Percentiles rank a stretch among this genome's conserved stretches.
Evolutionary conservation across 805 yeast species (phyloP).

Genomic region (Vanderwaltozyma tropicalis): DNA sequence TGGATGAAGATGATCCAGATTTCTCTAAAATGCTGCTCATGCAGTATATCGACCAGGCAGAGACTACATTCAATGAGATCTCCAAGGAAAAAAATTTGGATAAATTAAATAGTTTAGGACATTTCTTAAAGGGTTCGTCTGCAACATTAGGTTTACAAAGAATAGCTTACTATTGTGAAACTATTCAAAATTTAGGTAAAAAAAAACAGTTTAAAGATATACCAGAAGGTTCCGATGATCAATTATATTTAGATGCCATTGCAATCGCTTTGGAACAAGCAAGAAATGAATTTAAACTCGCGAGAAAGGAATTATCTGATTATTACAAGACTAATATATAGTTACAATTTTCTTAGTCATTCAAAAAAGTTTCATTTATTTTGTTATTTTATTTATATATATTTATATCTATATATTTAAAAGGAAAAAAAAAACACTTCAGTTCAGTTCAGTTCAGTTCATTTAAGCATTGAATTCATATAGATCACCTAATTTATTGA

Average conservation of each 20-base stretch:
- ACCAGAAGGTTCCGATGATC: slow-evolving; percentile 26
- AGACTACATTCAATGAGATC: slow-evolving; percentile 65
- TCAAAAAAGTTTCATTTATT: no score
- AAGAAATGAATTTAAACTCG: slow-evolving; percentile 36
- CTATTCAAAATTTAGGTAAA: slow-evolving; percentile 80
- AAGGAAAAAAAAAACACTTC: background rate
- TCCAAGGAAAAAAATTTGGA: slow-evolving; percentile 40
- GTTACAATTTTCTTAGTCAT: no score
- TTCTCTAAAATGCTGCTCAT: slow-evolving; percentile 69
- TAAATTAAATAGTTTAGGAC: slow-evolving; percentile 69
- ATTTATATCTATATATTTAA: background rate
- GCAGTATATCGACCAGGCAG: slow-evolving; percentile 85
- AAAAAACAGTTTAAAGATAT: slow-evolving; percentile 12
- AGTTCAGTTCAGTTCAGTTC: background rate
- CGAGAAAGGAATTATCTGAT: slow-evolving; percentile 36
- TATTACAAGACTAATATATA: slow-evolving; percentile 32
- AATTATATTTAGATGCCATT: slow-evolving; percentile 35
- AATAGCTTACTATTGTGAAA: slow-evolving; percentile 81
- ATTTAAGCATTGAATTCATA: slow-evolving; percentile 34
- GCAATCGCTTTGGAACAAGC: slow-evolving; percentile 39
- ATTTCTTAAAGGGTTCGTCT: slow-evolving; percentile 89
- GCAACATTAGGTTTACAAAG: slow-evolving; percentile 82
- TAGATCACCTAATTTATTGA: slow-evolving; percentile 67
- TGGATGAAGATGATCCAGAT: slow-evolving; percentile 96
- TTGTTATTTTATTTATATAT: background rate